A percentile compares a stretch with the other conserved stretches of the same genome.
phyloP scores from a whole-genome alignment of 2,329 filamentous ascomycete species.

The Fusarium zealandicum region DNA sequence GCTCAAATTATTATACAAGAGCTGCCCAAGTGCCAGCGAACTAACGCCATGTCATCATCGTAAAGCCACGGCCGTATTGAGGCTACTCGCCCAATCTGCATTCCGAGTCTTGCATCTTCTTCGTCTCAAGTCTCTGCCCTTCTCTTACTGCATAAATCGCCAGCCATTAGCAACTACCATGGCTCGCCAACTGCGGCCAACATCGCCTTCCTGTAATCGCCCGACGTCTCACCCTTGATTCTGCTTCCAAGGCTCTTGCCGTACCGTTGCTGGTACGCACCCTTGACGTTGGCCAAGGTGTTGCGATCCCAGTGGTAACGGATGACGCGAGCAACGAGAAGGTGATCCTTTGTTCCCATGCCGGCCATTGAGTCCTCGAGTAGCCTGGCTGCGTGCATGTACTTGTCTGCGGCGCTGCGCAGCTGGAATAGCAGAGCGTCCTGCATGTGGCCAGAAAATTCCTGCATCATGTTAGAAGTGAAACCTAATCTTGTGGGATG shows the following conservation, averaged over 20 bases:
- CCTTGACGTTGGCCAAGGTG: constrained; percentile 78
- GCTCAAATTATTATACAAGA: constrained; percentile 15
- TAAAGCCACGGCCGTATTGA: constrained; percentile 18
- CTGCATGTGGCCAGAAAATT: constrained; percentile 94
- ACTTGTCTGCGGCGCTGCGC: constrained; percentile 78
- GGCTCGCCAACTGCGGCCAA: constrained; percentile 68
- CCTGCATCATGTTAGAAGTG: constrained; percentile 47
- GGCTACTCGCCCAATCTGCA: constrained; percentile 8
- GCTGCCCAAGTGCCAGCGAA: constrained; percentile 19
- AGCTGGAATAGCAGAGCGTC: constrained; percentile 82
- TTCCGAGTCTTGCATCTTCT: constrained; percentile 5
- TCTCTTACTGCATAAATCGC: no score
- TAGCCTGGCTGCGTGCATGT: constrained; percentile 80
- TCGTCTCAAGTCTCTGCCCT: not conserved
- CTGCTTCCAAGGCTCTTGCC: constrained; percentile 70
- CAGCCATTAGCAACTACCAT: constrained; percentile 12
- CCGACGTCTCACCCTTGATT: constrained; percentile 83
- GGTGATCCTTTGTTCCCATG: constrained; percentile 82
- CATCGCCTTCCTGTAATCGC: constrained; percentile 81
- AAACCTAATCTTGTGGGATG: not conserved
- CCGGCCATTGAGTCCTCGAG: constrained; percentile 91
- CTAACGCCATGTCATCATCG: constrained; percentile 27
- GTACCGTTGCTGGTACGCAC: constrained; percentile 77
- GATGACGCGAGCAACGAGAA: constrained; percentile 80
- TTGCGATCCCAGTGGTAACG: constrained; percentile 82